These are phyloP conservation scores for Paradendryphiella salina DNA, from an alignment of 2,329 filamentous ascomycete species.

Conservation along the genomic window DNA sequence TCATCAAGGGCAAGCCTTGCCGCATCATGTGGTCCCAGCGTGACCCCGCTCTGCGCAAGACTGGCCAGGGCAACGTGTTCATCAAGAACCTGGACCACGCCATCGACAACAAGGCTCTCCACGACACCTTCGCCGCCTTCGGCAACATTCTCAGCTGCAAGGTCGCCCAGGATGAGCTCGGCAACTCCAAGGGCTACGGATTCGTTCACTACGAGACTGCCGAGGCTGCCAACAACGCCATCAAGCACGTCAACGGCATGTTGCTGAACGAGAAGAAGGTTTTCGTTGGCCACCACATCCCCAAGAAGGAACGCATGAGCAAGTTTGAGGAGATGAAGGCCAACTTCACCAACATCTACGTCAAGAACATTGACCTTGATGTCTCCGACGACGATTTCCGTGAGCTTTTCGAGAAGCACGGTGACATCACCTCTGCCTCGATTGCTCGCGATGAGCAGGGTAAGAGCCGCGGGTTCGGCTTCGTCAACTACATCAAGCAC, in stretches of 20 bases:
- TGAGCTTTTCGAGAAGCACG: slow-evolving; percentile 85
- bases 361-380: slow-evolving; percentile 92
- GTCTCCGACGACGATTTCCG: slow-evolving; percentile 94
- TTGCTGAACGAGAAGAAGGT: slow-evolving; percentile 99
- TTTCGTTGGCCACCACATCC: slow-evolving; percentile 97
- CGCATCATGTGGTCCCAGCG: slow-evolving; percentile 99
- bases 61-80: slow-evolving; percentile 98
- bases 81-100: slow-evolving; percentile 99
- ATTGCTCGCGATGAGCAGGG: slow-evolving; percentile 86
- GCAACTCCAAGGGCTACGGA: slow-evolving; percentile 97
- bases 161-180: slow-evolving; percentile 95
- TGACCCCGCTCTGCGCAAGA: slow-evolving; percentile 98
- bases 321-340: slow-evolving; percentile 99
- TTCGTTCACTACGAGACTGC: slow-evolving; percentile 99
- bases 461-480: slow-evolving; percentile 94
- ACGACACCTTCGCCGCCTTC: slow-evolving; percentile 97
- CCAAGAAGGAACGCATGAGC: slow-evolving; percentile 99
- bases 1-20: slow-evolving; percentile 98
- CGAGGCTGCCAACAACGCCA: slow-evolving; percentile 92
- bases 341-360: slow-evolving; percentile 99
- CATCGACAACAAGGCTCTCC: slow-evolving; percentile 99
- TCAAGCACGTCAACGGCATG: slow-evolving; percentile 99
- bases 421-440: slow-evolving; percentile 93
- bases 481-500: slow-evolving; percentile 94
- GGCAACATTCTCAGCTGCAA: slow-evolving; percentile 99